These are phyloP conservation scores for Exophiala calicioides DNA, from an alignment of 2,329 filamentous ascomycete species.

Conservation along the genomic window DNA sequence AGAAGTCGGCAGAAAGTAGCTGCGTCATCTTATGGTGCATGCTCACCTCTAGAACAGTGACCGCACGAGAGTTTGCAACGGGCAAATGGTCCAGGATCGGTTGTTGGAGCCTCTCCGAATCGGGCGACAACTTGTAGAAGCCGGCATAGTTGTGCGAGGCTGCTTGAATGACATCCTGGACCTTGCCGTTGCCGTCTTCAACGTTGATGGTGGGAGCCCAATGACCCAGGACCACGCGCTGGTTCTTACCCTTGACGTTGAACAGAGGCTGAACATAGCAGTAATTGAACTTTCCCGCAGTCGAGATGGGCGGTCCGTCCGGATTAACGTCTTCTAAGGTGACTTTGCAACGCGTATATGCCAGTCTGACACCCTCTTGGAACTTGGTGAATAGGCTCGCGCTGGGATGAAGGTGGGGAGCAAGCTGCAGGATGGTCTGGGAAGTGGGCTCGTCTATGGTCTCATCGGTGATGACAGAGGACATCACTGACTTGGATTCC, in stretches of 20 bases:
- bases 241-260: slow-evolving; percentile 13
- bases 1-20: slow-evolving; percentile 12
- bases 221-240: slow-evolving; percentile 5
- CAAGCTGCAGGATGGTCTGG: no score
- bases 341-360: slow-evolving; percentile 4
- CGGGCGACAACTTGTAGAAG: slow-evolving; percentile 8
- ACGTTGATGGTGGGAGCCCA: slow-evolving; percentile 3
- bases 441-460: no score
- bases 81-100: slow-evolving; percentile 2
- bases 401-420: no score
- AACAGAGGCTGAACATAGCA: slow-evolving; percentile 12
- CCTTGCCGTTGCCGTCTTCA: not conserved
- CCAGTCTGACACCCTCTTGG: slow-evolving; percentile 2
- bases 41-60: not conserved
- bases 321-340: not conserved
- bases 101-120: slow-evolving; percentile 5
- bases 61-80: not conserved
- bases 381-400: no score
- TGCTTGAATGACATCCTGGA: slow-evolving; percentile 13
- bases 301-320: slow-evolving; percentile 6
- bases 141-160: slow-evolving; percentile 18
- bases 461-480: no score
- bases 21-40: slow-evolving; percentile 5
- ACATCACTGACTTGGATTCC: no score
- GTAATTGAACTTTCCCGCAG: slow-evolving; percentile 9